These are phyloP conservation scores for Fusarium sp. DNA, from an alignment of 2,329 filamentous ascomycete genomes.

Conservation along the genomic window DNA sequence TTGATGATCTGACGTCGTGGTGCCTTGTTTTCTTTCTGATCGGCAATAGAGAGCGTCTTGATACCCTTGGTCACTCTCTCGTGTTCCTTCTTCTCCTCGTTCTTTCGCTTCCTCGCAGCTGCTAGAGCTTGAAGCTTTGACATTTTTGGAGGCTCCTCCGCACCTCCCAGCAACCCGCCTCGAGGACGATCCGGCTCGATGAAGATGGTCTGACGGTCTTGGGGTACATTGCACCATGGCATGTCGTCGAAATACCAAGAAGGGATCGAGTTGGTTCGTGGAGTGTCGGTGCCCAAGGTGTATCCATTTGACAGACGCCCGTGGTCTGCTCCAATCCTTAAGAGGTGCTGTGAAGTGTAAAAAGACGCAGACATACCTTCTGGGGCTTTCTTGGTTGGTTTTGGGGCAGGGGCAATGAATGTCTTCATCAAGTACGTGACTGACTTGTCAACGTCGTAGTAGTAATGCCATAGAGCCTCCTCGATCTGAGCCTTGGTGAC, in stretches of 20 bases:
- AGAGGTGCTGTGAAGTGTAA: conserved; percentile 41
- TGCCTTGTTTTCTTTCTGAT: conserved; percentile 45
- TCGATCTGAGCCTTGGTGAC: conserved; percentile 74
- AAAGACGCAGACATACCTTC: conserved; percentile 55
- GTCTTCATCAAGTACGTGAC: conserved; percentile 79
- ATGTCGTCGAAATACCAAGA: conserved; percentile 79
- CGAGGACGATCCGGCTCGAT: conserved; percentile 62
- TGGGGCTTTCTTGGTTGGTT: conserved; percentile 53
- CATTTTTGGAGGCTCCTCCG: conserved; percentile 69
- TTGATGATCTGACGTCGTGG: conserved; percentile 37
- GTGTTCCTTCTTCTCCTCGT: conserved; percentile 64
- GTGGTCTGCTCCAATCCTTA: conserved; percentile 47
- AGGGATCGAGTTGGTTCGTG: conserved; percentile 41
- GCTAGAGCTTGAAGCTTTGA: conserved; percentile 93
- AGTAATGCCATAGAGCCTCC: conserved; percentile 94
- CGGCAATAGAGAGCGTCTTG: conserved; percentile 46
- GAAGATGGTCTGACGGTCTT: conserved; percentile 69
- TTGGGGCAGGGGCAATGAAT: conserved; percentile 57
- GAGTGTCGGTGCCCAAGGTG: conserved; percentile 26
- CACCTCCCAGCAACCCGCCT: conserved; percentile 80
- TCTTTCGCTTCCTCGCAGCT: conserved; percentile 84
- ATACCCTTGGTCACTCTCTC: conserved; percentile 43
- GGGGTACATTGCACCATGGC: conserved; percentile 81
- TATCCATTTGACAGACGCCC: conserved; percentile 29
- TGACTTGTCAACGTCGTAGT: conserved; percentile 88